phyloP scores from a whole-genome alignment of 352 stramenopile species.

The Globisporangium camurandrum region DNA sequence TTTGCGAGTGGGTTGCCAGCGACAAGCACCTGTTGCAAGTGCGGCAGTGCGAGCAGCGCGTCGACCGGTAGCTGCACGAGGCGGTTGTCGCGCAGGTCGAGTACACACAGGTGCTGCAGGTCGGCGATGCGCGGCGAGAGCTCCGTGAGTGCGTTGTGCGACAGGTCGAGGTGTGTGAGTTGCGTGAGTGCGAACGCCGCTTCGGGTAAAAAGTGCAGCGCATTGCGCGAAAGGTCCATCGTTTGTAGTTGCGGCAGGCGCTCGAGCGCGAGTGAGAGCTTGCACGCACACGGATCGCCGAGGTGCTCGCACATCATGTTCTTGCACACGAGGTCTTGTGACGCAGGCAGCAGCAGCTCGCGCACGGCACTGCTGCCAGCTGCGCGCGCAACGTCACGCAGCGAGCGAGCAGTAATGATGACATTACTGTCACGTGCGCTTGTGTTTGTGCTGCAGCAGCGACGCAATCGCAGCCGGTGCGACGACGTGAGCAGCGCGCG shows the following conservation, averaged over 20 bases:
- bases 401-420: conserved; percentile 14
- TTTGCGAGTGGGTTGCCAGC: conserved; percentile 34
- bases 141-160: conserved; percentile 51
- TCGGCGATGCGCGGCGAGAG: conserved; percentile 35
- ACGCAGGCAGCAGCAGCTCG: conserved; percentile 63
- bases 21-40: conserved; percentile 33
- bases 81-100: conserved; percentile 55
- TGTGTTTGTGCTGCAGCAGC: background rate
- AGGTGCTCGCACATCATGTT: conserved; percentile 91
- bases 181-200: conserved; percentile 60
- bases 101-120: conserved; percentile 46
- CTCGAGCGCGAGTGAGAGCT: conserved; percentile 72
- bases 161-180: conserved; percentile 51
- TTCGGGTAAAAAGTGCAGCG: conserved; percentile 67
- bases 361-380: conserved; percentile 27
- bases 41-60: conserved; percentile 26
- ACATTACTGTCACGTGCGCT: background rate
- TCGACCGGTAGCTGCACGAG: conserved; percentile 32
- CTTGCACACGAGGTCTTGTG: conserved; percentile 82
- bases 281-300: conserved; percentile 78
- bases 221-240: conserved; percentile 75
- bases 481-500: conserved; percentile 2
- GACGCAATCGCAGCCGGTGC: background rate
- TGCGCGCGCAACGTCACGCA: conserved; percentile 63
- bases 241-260: conserved; percentile 49